Conservation (phyloP, 768 basidiomycete genomes). For the Mycena chlorophos region DNA sequence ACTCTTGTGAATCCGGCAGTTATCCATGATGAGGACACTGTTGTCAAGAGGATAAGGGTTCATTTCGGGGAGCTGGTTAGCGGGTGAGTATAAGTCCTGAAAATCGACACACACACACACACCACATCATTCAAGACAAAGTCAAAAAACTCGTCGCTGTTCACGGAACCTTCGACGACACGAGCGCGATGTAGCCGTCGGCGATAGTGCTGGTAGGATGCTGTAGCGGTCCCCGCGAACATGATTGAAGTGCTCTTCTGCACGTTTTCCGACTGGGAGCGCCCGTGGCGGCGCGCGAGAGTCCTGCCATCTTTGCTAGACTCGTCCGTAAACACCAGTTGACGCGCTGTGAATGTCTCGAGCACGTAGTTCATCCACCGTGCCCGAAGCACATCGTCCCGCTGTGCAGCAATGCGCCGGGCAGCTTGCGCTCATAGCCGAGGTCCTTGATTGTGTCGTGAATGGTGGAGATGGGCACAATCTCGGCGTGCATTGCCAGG, state of each 20-base stretch:
- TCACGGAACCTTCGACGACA: conserved; percentile 36
- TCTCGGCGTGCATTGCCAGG: too few relatives aligned
- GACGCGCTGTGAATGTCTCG: background rate
- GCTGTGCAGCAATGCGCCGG: conserved; percentile 14
- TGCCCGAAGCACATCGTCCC: conserved; percentile 12
- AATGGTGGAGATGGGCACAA: too few relatives aligned
- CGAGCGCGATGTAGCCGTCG: conserved; percentile 36
- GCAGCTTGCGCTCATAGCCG: conserved; percentile 20
- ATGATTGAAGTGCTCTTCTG: conserved; percentile 27
- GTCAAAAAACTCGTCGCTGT: conserved; percentile 35
- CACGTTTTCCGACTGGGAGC: conserved; percentile 27
- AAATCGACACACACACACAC: conserved; percentile 18
- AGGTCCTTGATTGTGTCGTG: too few relatives aligned
- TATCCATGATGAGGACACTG: conserved; percentile 39
- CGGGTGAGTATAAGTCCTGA: background rate
- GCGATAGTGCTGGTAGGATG: conserved; percentile 35
- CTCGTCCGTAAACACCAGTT: conserved; percentile 3
- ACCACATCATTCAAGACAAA: conserved; percentile 39
- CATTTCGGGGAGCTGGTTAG: conserved; percentile 35
- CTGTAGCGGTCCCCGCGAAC: conserved; percentile 32
- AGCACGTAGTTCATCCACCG: conserved; percentile 7
- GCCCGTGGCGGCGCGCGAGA: conserved; percentile 28
- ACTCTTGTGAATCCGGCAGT: conserved; percentile 40
- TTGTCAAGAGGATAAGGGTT: conserved; percentile 31
- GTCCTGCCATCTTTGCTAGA: conserved; percentile 35